phyloP scores from a whole-genome alignment of 164 flowering plant genomes.

The Stephania yunnanensis region DNA sequence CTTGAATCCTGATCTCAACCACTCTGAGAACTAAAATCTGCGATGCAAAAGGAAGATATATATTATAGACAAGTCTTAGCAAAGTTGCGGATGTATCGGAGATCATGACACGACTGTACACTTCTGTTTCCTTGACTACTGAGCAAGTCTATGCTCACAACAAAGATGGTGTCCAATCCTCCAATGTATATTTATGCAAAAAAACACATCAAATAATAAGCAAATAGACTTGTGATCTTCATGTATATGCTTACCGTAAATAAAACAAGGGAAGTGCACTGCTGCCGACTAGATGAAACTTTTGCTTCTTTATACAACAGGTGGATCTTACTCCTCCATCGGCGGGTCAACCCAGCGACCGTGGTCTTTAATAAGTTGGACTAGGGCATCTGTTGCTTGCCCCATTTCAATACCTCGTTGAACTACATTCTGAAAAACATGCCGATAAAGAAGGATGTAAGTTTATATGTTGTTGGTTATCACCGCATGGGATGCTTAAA shows the following conservation, averaged over 20 bases:
- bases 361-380: conserved; percentile 87
- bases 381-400: conserved; percentile 85
- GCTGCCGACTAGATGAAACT: not conserved
- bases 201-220: not conserved
- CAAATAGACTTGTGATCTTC: not conserved
- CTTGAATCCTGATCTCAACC: not conserved
- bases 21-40: not conserved
- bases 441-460: not conserved
- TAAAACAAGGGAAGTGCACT: not conserved
- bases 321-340: conserved; percentile 41
- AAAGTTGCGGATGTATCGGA: no score
- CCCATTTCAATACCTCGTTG: conserved; percentile 87
- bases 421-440: conserved; percentile 65
- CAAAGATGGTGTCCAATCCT: not conserved
- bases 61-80: no score
- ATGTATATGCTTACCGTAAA: conserved; percentile 5
- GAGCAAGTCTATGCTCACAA: not conserved
- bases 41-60: not conserved
- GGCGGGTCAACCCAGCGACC: conserved; percentile 98
- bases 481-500: not conserved
- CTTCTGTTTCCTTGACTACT: not conserved
- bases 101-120: no score
- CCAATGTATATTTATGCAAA: not conserved
- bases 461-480: not conserved
- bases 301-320: not conserved